Percentiles rank a stretch among this genome's conserved stretches.
Evolutionary conservation across 352 stramenopile genomes (phyloP).

Genomic region (Pseudoperonospora humuli): DNA sequence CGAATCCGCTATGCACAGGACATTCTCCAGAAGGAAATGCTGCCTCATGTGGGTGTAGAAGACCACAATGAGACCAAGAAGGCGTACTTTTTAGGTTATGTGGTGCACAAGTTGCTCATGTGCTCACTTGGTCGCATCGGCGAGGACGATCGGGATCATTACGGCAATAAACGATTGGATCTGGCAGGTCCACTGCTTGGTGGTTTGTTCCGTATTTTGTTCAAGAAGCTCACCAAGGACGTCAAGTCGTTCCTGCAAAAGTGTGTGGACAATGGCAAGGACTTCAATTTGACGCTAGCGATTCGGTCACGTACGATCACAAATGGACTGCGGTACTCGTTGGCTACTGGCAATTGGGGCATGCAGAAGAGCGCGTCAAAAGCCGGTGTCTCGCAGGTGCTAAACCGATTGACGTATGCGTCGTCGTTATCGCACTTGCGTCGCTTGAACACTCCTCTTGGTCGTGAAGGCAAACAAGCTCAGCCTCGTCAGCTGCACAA

Average conservation of each 20-base stretch:
- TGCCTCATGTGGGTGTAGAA: conserved; percentile 98
- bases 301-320: conserved; percentile 98
- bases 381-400: conserved; percentile 98
- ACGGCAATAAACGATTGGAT: conserved; percentile 99
- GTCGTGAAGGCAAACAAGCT: conserved; percentile 97
- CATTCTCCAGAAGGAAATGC: conserved; percentile 98
- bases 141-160: conserved; percentile 99
- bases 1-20: conserved; percentile 97
- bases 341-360: conserved; percentile 99
- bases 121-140: conserved; percentile 95
- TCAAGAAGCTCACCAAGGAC: conserved; percentile 99
- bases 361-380: conserved; percentile 92
- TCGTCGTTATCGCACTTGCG: conserved; percentile 97
- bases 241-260: conserved; percentile 92
- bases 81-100: conserved; percentile 98
- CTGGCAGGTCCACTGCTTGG: conserved; percentile 96
- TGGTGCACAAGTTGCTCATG: conserved; percentile 99
- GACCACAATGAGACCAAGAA: conserved; percentile 97
- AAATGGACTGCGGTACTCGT: conserved; percentile 97
- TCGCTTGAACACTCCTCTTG: conserved; percentile 98
- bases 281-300: conserved; percentile 96
- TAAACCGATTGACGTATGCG: conserved; percentile 99
- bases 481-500: conserved; percentile 99
- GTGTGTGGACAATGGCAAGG: conserved; percentile 87
- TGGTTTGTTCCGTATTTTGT: conserved; percentile 96